Evolutionary conservation across 2,329 filamentous ascomycete species (phyloP), one percentile per base, ranked within the genome.

Genomic region (Beauveria sp.): DNA sequence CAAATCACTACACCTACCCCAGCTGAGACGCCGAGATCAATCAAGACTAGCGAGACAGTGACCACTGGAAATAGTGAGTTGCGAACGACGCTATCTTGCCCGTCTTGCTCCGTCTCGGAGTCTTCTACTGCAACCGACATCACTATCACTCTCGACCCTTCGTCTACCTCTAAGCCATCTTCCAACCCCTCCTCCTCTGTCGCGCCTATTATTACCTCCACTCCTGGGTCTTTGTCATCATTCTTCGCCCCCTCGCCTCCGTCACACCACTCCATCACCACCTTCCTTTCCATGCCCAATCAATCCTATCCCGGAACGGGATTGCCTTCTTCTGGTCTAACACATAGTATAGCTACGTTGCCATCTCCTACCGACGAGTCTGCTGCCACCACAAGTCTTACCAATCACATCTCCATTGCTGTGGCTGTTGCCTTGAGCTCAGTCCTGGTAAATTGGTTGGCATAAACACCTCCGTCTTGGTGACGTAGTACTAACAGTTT

Each of bases 281-380:
- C 59, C 31, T 54, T 22, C 31, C 42, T 61, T 43, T 40, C 59
- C 26, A 42, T 54, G 50, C 59, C 59, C 50, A 61, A 61, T 31
- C 42, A 61, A 24, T 38, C 59, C 50, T 18, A 48, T 8, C 42
- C 59, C 5, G 59, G 50, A 46, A 54, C 50, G 6, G 50, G 59
- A n/a, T 3, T 49, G 8, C 51, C 59, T 40, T 53, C 58, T 20
- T 50, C 59, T 55, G 26, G 50, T 61, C 59, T 61, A 61, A 61
- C 59, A 54, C 50, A 54, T 16, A 61, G 45, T 54, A 54, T 61
- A 61, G 59, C 59, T 61, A 61, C 59, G 18, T 18, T 61, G 26
- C 59, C 59, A 18, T 49, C 59, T 45, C 31, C 59, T 10, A 54
- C 59, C 43, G 59, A 28, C 57, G 40, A 54, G 59, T 54, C 59